These are phyloP conservation scores for Zygosaccharomyces pseudobailii DNA, from an alignment of 1,139 yeast genomes.

Conservation along the genomic window DNA sequence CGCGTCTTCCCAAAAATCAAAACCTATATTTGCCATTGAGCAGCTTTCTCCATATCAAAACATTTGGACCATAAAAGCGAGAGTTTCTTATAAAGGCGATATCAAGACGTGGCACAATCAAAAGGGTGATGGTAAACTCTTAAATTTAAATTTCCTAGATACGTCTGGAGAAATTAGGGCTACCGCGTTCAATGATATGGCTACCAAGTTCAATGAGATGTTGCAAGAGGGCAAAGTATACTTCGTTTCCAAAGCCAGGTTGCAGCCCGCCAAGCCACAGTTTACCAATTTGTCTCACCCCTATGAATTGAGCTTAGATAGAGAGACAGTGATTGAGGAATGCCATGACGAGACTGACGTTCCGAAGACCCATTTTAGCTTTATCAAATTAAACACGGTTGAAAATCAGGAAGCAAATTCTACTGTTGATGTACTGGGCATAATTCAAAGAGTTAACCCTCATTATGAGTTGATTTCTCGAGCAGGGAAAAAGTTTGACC, in stretches of 20 bases:
- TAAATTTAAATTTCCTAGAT: slow-evolving; percentile 83
- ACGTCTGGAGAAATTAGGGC: slow-evolving; percentile 96
- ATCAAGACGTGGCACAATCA: slow-evolving; percentile 84
- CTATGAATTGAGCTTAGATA: slow-evolving; percentile 78
- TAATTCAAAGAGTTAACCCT: slow-evolving; percentile 70
- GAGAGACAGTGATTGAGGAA: slow-evolving; percentile 71
- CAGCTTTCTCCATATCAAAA: slow-evolving; percentile 87
- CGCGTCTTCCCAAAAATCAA: slow-evolving; percentile 24
- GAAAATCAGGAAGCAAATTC: slow-evolving; percentile 66
- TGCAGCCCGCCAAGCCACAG: slow-evolving; percentile 79
- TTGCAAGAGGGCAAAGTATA: slow-evolving; percentile 89
- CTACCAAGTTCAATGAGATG: slow-evolving; percentile 67
- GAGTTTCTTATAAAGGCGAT: slow-evolving; percentile 85
- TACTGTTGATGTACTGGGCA: slow-evolving; percentile 81
- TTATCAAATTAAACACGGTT: slow-evolving; percentile 63
- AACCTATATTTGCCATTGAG: slow-evolving; percentile 67
- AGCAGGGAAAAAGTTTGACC: slow-evolving; percentile 84
- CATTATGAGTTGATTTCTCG: slow-evolving; percentile 83
- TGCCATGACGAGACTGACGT: slow-evolving; percentile 63
- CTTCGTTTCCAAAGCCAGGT: slow-evolving; percentile 74
- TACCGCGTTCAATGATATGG: slow-evolving; percentile 87
- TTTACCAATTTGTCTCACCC: slow-evolving; percentile 83
- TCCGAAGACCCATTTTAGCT: slow-evolving; percentile 75
- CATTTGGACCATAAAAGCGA: slow-evolving; percentile 87
- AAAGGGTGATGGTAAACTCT: slow-evolving; percentile 84